phyloP scores from a whole-genome alignment of 257 asterid species.

The Fraxinus pennsylvanica region DNA sequence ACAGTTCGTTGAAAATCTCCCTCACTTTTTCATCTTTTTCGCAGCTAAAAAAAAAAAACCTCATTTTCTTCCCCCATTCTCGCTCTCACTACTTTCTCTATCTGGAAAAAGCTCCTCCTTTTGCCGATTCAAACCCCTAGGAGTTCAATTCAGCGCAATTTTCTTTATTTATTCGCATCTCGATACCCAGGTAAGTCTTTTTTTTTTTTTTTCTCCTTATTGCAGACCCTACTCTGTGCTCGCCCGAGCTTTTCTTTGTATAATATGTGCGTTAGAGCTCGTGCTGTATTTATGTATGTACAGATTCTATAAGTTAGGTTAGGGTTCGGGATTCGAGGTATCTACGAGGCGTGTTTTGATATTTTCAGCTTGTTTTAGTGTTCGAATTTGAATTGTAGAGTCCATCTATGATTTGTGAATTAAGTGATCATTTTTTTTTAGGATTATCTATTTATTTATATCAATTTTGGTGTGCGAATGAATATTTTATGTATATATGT shows the following conservation, averaged over 20 bases:
- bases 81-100: conserved; percentile 9
- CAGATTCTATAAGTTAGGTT: conserved; percentile 7
- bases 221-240: conserved; percentile 18
- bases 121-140: conserved; percentile 54
- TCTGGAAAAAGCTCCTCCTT: conserved; percentile 18
- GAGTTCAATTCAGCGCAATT: conserved; percentile 28
- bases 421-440: background rate
- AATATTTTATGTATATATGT: no score
- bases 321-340: conserved; percentile 30
- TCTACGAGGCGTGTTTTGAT: conserved; percentile 1
- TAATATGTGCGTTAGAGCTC: background rate
- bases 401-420: conserved; percentile 14
- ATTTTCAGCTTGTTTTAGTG: conserved; percentile 3
- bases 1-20: conserved; percentile 52
- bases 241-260: background rate
- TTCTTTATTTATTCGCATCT: conserved; percentile 15
- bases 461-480: no score
- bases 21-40: conserved; percentile 31
- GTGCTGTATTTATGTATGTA: background rate
- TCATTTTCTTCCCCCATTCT: conserved; percentile 2
- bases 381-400: background rate
- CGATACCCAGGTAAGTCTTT: conserved; percentile 33
- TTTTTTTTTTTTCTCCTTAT: background rate
- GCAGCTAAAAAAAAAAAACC: conserved; percentile 12
- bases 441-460: no score